Evolutionary conservation across 78 protist genomes (phyloP).

Genomic region (Isochrysis galbana): DNA sequence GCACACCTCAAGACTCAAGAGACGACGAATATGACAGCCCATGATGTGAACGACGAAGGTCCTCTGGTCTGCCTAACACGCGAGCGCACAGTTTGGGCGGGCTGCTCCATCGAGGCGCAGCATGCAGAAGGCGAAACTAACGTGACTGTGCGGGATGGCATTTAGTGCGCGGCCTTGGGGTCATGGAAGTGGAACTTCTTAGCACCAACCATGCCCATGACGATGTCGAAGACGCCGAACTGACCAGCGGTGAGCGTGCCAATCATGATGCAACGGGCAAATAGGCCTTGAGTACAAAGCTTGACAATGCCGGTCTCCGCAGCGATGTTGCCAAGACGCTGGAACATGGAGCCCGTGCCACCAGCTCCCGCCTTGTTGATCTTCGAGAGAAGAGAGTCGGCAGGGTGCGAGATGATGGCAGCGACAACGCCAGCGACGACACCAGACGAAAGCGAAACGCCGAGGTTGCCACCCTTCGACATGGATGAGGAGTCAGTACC

Average conservation of each 20-base stretch:
- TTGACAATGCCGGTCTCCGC: constrained; percentile 41
- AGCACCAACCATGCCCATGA: constrained; percentile 48
- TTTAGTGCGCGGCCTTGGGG: constrained; percentile 8
- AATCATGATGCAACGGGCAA: constrained; percentile 57
- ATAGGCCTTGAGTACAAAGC: constrained; percentile 50
- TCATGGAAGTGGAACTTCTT: constrained; percentile 54
- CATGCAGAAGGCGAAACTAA: too few species aligned
- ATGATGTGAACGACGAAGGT: too few species aligned
- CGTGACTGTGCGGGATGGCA: too few species aligned
- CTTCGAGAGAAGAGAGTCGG: constrained; percentile 56
- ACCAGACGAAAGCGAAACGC: constrained; percentile 47
- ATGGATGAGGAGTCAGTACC: neutral
- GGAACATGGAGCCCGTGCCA: constrained; percentile 32
- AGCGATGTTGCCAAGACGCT: constrained; percentile 40
- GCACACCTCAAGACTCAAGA: too few species aligned
- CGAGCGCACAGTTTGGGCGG: too few species aligned
- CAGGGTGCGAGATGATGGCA: constrained; percentile 63
- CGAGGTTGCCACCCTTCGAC: neutral
- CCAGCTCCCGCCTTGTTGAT: constrained; percentile 56
- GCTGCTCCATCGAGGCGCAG: too few species aligned
- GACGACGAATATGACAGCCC: too few species aligned
- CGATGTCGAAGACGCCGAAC: constrained; percentile 57
- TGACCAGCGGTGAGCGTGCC: constrained; percentile 61
- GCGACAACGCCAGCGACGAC: constrained; percentile 58
- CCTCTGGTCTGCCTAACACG: too few species aligned